Evolutionary conservation across 148 eudicot genomes (phyloP).

Genomic region (Amaranthus cruentus): DNA sequence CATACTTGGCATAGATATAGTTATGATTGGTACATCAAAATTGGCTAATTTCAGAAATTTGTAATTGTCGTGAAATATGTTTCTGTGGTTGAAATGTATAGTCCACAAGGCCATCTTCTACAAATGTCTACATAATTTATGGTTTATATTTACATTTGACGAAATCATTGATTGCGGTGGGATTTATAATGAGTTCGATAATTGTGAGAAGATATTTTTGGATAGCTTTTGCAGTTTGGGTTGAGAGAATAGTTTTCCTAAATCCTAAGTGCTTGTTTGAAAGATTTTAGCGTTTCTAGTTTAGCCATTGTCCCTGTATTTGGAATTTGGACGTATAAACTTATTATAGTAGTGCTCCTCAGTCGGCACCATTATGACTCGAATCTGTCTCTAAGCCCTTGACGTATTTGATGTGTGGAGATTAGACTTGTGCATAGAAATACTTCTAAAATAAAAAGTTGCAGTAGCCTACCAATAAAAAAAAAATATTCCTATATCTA

Average conservation of each 20-base stretch:
- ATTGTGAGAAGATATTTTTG: background rate
- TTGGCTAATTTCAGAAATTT: background rate
- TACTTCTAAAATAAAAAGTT: background rate
- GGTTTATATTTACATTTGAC: background rate
- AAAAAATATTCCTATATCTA: background rate
- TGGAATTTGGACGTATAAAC: background rate
- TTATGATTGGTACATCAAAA: background rate
- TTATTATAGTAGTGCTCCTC: background rate
- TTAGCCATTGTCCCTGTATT: background rate
- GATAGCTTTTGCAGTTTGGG: background rate
- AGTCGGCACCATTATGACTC: background rate
- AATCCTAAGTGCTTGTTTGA: background rate
- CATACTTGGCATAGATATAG: background rate
- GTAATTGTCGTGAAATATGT: background rate
- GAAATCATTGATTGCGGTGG: background rate
- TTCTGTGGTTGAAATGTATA: background rate
- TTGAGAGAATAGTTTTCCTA: background rate
- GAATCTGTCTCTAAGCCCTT: background rate
- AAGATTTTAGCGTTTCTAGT: background rate
- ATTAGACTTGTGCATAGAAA: background rate
- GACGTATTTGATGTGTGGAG: background rate
- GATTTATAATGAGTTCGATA: background rate
- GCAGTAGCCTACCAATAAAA: too few relatives aligned
- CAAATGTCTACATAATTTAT: background rate
- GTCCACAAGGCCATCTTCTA: background rate